Percentiles rank a stretch among this genome's conserved stretches.
Evolutionary conservation across 202 grass and related monocot genomes (phyloP).

Genomic region (Setaria italica): DNA sequence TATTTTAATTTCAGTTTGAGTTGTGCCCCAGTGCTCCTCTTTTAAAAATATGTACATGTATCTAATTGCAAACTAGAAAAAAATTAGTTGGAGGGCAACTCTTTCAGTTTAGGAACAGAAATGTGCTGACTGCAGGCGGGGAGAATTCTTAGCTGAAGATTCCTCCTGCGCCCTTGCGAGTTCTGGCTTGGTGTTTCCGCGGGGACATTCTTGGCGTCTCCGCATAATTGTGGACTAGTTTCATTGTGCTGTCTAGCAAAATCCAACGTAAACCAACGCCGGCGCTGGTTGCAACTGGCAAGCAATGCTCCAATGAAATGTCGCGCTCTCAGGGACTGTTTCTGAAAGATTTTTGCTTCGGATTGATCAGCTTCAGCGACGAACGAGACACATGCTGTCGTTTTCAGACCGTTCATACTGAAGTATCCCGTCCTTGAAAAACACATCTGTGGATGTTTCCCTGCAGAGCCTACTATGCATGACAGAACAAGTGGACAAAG

Average conservation of each 20-base stretch:
- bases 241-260: slow-evolving; percentile 1
- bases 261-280: slow-evolving; percentile 26
- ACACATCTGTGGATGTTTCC: slow-evolving; percentile 25
- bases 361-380: slow-evolving; percentile 42
- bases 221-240: slow-evolving; percentile 19
- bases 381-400: slow-evolving; percentile 12
- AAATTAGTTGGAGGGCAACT: not conserved
- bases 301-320: slow-evolving; percentile 26
- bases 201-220: slow-evolving; percentile 36
- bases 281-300: slow-evolving; percentile 18
- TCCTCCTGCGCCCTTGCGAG: not conserved
- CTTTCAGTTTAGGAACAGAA: slow-evolving; percentile 3
- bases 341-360: slow-evolving; percentile 38
- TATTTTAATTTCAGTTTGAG: slow-evolving; percentile 4
- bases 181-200: slow-evolving; percentile 49
- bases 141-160: slow-evolving; percentile 23
- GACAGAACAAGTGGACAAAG: slow-evolving; percentile 16
- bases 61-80: not conserved
- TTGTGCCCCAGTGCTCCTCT: not conserved
- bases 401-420: slow-evolving; percentile 25
- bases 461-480: slow-evolving; percentile 20
- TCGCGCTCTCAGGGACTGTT: slow-evolving; percentile 5
- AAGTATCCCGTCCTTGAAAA: slow-evolving; percentile 32
- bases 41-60: not conserved
- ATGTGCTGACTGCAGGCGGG: slow-evolving; percentile 6